phyloP scores from a whole-genome alignment of 306 rosid genomes.

The Lithocarpus polystachyus region DNA sequence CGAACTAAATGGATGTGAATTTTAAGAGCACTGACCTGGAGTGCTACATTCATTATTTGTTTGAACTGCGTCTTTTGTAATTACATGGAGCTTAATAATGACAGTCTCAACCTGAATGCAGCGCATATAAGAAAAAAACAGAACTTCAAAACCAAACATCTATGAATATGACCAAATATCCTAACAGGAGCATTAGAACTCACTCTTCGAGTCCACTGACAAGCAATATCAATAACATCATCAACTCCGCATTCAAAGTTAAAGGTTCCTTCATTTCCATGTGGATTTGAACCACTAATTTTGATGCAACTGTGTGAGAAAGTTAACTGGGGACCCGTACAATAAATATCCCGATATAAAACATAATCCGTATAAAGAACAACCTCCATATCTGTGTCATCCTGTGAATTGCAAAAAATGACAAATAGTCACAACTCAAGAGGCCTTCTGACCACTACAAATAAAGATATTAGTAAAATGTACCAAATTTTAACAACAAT shows the following conservation, averaged over 20 bases:
- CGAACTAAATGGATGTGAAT: constrained; percentile 6
- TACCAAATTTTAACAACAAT: not conserved
- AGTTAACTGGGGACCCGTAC: constrained; percentile 47
- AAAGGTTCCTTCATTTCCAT: constrained; percentile 38
- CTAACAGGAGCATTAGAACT: constrained; percentile 32
- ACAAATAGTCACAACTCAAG: constrained; percentile 18
- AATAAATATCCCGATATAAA: constrained; percentile 64
- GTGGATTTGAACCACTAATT: constrained; percentile 49
- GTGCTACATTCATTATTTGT: constrained; percentile 34
- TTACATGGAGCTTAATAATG: constrained; percentile 53
- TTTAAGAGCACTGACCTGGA: constrained; percentile 53
- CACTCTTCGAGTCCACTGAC: constrained; percentile 64
- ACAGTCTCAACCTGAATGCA: constrained; percentile 56
- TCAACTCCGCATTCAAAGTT: constrained; percentile 69
- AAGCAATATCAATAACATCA: constrained; percentile 56
- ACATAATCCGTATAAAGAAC: constrained; percentile 83
- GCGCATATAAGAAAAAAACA: constrained; percentile 29
- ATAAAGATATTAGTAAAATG: constrained; percentile 7
- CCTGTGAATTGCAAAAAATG: constrained; percentile 54
- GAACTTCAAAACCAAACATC: constrained; percentile 17
- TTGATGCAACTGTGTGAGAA: constrained; percentile 62
- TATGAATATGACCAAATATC: constrained; percentile 6
- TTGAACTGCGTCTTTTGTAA: constrained; percentile 45
- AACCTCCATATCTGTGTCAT: constrained; percentile 45
- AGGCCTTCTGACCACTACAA: constrained; percentile 4